Evolutionary conservation across 106 monocot species (phyloP), one percentile per base, ranked within the genome.

Genomic region (Platanthera zijinensis): DNA sequence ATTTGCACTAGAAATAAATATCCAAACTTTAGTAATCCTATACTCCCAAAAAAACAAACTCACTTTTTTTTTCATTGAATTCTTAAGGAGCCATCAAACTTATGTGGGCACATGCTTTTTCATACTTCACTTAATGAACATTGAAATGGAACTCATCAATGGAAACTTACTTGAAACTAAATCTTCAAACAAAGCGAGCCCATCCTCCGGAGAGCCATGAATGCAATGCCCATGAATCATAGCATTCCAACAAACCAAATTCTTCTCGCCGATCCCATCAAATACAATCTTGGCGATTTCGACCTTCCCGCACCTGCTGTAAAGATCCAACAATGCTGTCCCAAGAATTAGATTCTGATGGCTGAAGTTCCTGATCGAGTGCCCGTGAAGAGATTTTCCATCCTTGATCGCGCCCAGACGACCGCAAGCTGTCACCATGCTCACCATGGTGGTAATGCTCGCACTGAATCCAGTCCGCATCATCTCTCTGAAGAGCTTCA

Each of bases 211-310:
- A 50, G 79, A 50, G 2, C 83, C 88, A 73, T 83, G 80, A 46
- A 88, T 52, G 15, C 83, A 80, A 51, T 83, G 83, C 12, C 85
- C 82, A 15, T 66, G 11, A 13, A 88, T 75, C 85, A 88, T 85
- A 1, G 83, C 84, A 52, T 88, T 88, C 89, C 89, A 89, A 73
- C 76, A 83, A 12, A 89, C 75, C 57, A 89, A 51, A 69, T 89
- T 89, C 83, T 72, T 77, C 48, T 73, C 50, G 5, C 21, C 7
- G 25, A 89, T 80, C 59, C 50, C 45, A 61, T 83, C 78, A 69
- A 89, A 89, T 32, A 89, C 72, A 39, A 53, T 81, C 76, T 66
- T 66, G 14, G 89, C 85, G 17, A 68, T 19, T 30, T 57, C 85
- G 25, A 76, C 72, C 74, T 69, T 80, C 51, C 81, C 57, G 52